Evolutionary conservation across 2,329 filamentous ascomycete species (phyloP).

Genomic region (Botrytis fabae): DNA sequence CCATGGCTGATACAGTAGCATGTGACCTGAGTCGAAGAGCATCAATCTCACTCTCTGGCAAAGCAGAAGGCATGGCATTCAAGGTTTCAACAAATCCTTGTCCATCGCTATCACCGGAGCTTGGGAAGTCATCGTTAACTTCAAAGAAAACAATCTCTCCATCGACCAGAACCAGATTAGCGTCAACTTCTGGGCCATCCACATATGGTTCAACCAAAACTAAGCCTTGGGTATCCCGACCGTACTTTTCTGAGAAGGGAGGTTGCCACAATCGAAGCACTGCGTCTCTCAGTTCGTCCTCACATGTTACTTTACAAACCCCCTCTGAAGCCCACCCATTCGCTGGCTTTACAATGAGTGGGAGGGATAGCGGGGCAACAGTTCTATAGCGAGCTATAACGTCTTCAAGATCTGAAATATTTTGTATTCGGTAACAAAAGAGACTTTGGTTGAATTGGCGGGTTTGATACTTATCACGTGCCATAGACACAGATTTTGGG

Average conservation of each 20-base stretch:
- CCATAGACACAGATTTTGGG: background rate
- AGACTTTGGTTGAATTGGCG: background rate
- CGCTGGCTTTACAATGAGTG: conserved; percentile 2
- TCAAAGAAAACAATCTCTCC: conserved; percentile 5
- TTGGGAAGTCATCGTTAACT: conserved; percentile 9
- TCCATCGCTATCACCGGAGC: background rate
- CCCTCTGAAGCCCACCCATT: conserved; percentile 5
- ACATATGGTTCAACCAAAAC: conserved; percentile 2
- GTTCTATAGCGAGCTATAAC: background rate
- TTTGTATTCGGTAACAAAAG: conserved; percentile 4
- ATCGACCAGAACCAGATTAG: background rate
- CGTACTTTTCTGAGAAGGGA: background rate
- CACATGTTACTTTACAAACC: conserved; percentile 3
- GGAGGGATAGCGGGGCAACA: background rate
- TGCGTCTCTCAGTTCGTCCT: background rate
- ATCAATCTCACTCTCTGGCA: background rate
- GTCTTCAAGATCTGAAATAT: background rate
- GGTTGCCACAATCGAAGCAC: conserved; percentile 5
- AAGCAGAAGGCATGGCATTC: background rate
- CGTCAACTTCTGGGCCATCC: conserved; percentile 1
- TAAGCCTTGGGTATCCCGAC: background rate
- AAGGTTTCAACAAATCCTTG: background rate
- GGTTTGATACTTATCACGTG: conserved; percentile 11
- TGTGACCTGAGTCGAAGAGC: background rate
- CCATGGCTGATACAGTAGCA: background rate